Percentiles rank a stretch among this genome's conserved stretches.
phyloP scores from a whole-genome alignment of 2,329 filamentous ascomycete genomes.

The Rhynchosporium secalis region DNA sequence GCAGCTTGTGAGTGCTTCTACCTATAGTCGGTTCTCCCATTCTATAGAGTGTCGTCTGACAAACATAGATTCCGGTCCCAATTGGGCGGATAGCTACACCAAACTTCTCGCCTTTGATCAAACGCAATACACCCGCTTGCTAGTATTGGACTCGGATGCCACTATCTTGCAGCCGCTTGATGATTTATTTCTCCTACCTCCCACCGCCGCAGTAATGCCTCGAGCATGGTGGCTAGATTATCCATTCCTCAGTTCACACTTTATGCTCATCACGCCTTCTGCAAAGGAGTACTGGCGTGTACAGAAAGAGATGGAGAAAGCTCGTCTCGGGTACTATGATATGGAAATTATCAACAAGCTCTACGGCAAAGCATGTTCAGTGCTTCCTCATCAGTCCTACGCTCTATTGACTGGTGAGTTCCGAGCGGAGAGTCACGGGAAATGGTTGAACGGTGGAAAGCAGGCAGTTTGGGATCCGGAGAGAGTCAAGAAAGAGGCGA shows the following conservation, averaged over 20 bases:
- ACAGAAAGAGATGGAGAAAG: constrained; percentile 32
- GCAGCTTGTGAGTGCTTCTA: constrained; percentile 41
- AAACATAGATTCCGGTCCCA: constrained; percentile 19
- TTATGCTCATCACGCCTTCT: constrained; percentile 59
- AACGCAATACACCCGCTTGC: constrained; percentile 51
- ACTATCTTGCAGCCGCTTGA: constrained; percentile 50
- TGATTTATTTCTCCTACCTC: constrained; percentile 59
- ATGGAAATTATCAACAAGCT: constrained; percentile 55
- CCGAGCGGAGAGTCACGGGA: constrained; percentile 46
- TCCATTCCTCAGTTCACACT: constrained; percentile 51
- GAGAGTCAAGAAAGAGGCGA: constrained; percentile 50
- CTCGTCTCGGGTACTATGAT: constrained; percentile 46
- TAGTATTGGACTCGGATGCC: constrained; percentile 32
- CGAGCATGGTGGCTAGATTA: constrained; percentile 58
- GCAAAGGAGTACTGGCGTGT: constrained; percentile 48
- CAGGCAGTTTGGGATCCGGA: constrained; percentile 53
- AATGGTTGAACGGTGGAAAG: constrained; percentile 48
- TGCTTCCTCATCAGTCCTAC: constrained; percentile 58
- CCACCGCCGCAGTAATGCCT: constrained; percentile 55
- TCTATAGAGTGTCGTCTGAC: neutral
- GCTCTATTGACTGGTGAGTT: constrained; percentile 59
- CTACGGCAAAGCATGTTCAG: constrained; percentile 39
- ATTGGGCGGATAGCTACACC: constrained; percentile 51
- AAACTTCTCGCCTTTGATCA: constrained; percentile 71
- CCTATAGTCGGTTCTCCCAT: too few relatives aligned